Evolutionary conservation across 306 rosid species (phyloP).

Genomic region (Vigna reflexopilosa): DNA sequence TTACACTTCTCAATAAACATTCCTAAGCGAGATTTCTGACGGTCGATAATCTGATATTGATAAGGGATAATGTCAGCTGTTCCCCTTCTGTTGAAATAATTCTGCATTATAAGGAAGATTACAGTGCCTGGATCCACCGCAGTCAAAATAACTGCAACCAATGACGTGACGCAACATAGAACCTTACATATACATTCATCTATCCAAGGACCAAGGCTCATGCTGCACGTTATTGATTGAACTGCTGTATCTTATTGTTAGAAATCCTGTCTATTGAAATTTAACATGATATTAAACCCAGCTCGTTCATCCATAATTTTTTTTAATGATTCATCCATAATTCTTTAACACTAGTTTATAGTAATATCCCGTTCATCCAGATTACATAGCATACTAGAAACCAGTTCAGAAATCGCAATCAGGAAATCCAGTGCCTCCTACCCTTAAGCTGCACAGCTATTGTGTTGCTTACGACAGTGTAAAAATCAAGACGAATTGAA

Average conservation of each 20-base stretch:
- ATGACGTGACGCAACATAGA: not conserved
- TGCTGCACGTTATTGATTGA: not conserved
- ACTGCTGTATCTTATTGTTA: not conserved
- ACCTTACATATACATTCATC: not conserved
- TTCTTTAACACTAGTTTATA: too few relatives aligned
- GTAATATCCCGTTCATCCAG: not conserved
- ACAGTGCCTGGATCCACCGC: not conserved
- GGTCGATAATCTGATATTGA: not conserved
- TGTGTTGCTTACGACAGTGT: not conserved
- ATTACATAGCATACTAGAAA: not conserved
- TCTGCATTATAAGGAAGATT: not conserved
- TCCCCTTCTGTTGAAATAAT: constrained; percentile 12
- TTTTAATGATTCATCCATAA: too few relatives aligned
- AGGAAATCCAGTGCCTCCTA: not conserved
- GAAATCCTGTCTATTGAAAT: not conserved
- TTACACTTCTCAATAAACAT: not conserved
- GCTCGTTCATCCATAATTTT: not conserved
- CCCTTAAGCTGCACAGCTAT: not conserved
- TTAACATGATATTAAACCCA: not conserved
- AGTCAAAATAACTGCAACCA: not conserved
- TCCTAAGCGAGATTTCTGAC: not conserved
- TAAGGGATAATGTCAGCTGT: not conserved
- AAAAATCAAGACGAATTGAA: not conserved
- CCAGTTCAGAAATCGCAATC: not conserved
- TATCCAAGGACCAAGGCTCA: not conserved